Evolutionary conservation across 768 basidiomycete genomes (phyloP), one percentile per base, ranked within the genome.

Genomic region (Agrocybe chaxingu): DNA sequence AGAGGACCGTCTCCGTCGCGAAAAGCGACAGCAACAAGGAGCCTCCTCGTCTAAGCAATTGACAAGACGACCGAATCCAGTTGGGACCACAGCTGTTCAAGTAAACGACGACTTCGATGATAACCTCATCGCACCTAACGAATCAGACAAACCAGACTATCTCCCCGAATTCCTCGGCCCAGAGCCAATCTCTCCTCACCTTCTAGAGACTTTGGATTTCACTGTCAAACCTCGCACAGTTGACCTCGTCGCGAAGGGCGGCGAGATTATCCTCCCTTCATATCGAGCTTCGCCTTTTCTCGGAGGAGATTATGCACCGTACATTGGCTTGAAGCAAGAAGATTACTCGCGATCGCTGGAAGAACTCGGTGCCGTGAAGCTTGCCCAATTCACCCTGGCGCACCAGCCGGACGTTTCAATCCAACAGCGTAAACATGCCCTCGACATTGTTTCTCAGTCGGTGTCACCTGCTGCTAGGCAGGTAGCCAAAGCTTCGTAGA

Each of bases 251-350:
- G 24, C 24, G 24, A 24, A 24, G 24, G 24, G 24, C 24, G 24
- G 24, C 24, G 24, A 24, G 24, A 24, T 24, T 24, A 24, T 24
- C 24, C 24, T 24, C 24, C 24, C 24, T 24, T 24, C 5, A 5
- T 24, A 24, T 24, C 24, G 24, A 24, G 24, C 24, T 24, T 24
- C 24, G 24, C 24, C 24, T 24, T 46, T 51, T 38, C 8, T 16
- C 39, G 77, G 70, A 3, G 80, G 81, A 29, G 75, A 81, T 55
- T 86, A 85, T 56, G 65, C 72, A 11, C 71, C 71, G 34, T 79
- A 76, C 54, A 61, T 75, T 40, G 66, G 71, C 7, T 49, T 51
- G 8, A 41, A 55, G 19, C 55, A 63, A 7, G 55, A 58, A 39
- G 58, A 65, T 48, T 74, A 60, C 40, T 43, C 61, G 18, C 58